Conservation (phyloP, 1,139 yeast species). For the Geotrichum histeridarum region DNA sequence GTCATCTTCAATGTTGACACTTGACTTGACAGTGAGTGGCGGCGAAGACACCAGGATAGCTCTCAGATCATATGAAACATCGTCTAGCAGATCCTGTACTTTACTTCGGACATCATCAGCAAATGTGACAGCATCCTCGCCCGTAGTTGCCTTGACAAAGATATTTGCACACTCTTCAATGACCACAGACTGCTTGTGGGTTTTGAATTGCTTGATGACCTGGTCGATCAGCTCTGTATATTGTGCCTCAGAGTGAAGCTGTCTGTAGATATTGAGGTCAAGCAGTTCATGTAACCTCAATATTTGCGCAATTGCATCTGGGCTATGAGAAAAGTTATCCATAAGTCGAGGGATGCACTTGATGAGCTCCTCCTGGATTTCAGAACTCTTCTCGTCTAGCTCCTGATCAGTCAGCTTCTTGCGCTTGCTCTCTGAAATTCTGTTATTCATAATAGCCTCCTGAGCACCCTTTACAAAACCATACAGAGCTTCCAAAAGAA, state of each 20-base stretch:
- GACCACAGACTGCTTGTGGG: slow-evolving; percentile 21
- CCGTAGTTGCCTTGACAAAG: slow-evolving; percentile 22
- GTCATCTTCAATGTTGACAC: slow-evolving; percentile 10
- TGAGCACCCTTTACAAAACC: slow-evolving; percentile 29
- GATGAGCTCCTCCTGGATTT: slow-evolving; percentile 26
- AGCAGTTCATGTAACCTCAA: slow-evolving; percentile 30
- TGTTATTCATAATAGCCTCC: slow-evolving; percentile 17
- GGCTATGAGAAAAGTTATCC: slow-evolving; percentile 29
- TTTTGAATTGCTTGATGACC: slow-evolving; percentile 27
- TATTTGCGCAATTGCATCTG: slow-evolving; percentile 28
- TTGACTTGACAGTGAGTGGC: not conserved
- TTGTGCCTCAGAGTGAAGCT: slow-evolving; percentile 28
- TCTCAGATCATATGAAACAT: slow-evolving; percentile 23
- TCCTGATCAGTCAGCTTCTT: slow-evolving; percentile 16
- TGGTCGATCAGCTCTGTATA: slow-evolving; percentile 26
- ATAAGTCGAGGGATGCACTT: slow-evolving; percentile 27
- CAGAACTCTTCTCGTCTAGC: slow-evolving; percentile 23
- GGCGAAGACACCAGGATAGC: slow-evolving; percentile 14
- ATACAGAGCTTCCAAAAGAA: slow-evolving; percentile 31
- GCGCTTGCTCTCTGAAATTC: slow-evolving; percentile 18
- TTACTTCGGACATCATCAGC: slow-evolving; percentile 21
- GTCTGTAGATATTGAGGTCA: slow-evolving; percentile 29
- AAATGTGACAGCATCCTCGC: slow-evolving; percentile 21
- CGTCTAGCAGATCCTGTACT: slow-evolving; percentile 23
- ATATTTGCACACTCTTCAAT: slow-evolving; percentile 25